Base-by-base conservation (phyloP, 345 rosid species). In the Xanthoceras sorbifolium region DNA sequence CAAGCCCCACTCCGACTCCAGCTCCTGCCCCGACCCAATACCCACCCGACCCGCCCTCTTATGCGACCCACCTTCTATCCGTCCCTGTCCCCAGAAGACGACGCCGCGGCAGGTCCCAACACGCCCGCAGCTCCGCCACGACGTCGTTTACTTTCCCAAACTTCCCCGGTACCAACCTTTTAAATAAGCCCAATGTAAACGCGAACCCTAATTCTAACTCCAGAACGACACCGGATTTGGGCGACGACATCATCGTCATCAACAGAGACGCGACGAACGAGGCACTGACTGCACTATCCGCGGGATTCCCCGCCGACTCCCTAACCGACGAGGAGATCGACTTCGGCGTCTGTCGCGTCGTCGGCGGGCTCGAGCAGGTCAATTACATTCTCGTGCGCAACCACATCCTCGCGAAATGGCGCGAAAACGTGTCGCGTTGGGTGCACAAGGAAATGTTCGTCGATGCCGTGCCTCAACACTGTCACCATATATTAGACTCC, bases 321-420 rank as follows among this genome's bases (percentile, higher is more conserved):
- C 84, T 96, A 17, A 93, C 97, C 0, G 97, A 92, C 42, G 99
- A 93, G 76, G 98, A 96, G 79, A 90, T 96, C 32, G 97, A 96
- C 4, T 91, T 91, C 10, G 97, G 94, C 0, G 94, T 96, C 0
- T 87, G 94, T 14, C 86, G 94, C 9, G 87, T 89, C 0, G 80
- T 93, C 7, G 99, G 97, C 0, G 98, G 99, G 25, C 92, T 96
- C 17, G 99, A 93, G 80, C 98, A 96, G 89, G 99, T 93, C 7
- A 96, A 96, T 66, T 96, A 96, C 77, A 96, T 90, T n/a, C 84
- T 96, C 34, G 91, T 93, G 57, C 81, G 99, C 73, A 96, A 96
- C 76, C 99, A 93, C 60, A 91, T 96, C 2, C 92, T 96, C 29
- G 77, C 97, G 0, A 93, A 84, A 71, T 96, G 98, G 98, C 87